These are phyloP conservation scores for Boletus mariae DNA, from an alignment of 1,284 basidiomycete species.

Conservation along the genomic window DNA sequence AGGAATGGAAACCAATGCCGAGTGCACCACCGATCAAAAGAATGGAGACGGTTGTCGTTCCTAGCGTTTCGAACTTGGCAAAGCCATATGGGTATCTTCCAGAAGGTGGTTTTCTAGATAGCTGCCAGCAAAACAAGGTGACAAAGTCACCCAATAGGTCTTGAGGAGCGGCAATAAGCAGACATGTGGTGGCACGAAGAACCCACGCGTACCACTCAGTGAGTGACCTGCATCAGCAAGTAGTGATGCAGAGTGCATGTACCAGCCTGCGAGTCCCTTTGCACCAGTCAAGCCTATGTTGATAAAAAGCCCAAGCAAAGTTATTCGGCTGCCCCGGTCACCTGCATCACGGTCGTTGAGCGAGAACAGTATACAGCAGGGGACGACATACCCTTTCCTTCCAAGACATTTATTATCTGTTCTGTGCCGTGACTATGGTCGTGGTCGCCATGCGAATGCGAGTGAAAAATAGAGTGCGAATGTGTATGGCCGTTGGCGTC, in stretches of 20 bases:
- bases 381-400: conserved; percentile 54
- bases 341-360: conserved; percentile 36
- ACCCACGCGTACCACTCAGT: conserved; percentile 64
- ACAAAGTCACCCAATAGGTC: conserved; percentile 91
- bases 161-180: conserved; percentile 19
- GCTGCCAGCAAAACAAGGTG: conserved; percentile 87
- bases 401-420: conserved; percentile 67
- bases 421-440: conserved; percentile 67
- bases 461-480: conserved; percentile 59
- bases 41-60: conserved; percentile 81
- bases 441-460: conserved; percentile 65
- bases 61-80: conserved; percentile 92
- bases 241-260: conserved; percentile 85
- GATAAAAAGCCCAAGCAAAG: conserved; percentile 80
- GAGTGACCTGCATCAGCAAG: conserved; percentile 96
- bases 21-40: conserved; percentile 84
- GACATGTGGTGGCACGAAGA: conserved; percentile 1
- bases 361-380: conserved; percentile 5
- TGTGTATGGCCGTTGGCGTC: conserved; percentile 36
- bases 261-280: conserved; percentile 86
- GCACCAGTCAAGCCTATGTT: conserved; percentile 81
- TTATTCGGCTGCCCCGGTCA: conserved; percentile 81
- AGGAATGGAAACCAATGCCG: conserved; percentile 92
- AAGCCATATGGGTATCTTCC: conserved; percentile 83
- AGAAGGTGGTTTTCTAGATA: conserved; percentile 79